phyloP scores from a whole-genome alignment of 352 stramenopile species.

The Phytophthora idaei region DNA sequence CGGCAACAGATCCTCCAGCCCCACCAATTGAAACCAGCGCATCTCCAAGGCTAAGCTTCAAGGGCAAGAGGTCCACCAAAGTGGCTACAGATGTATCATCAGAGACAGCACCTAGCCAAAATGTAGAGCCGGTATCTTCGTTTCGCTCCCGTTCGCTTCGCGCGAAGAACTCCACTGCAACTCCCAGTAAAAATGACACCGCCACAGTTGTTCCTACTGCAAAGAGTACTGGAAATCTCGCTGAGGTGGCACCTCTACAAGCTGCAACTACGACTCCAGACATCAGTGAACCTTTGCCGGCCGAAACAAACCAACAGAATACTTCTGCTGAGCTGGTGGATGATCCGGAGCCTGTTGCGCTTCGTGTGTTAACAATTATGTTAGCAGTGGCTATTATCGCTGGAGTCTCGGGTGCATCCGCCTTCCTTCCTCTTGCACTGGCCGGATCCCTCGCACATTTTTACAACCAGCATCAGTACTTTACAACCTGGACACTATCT shows the following conservation, averaged over 20 bases:
- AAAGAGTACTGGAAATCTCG: conserved; percentile 16
- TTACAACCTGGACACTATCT: conserved; percentile 39
- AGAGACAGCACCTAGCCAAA: conserved; percentile 4
- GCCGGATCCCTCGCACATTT: conserved; percentile 48
- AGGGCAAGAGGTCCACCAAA: conserved; percentile 25
- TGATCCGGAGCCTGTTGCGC: conserved; percentile 17
- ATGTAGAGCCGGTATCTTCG: conserved; percentile 13
- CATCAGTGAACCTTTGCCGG: neutral
- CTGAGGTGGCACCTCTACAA: conserved; percentile 2
- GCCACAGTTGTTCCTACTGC: conserved; percentile 2
- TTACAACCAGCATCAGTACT: conserved; percentile 34
- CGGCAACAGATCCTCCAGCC: conserved; percentile 10
- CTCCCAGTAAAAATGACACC: conserved; percentile 5
- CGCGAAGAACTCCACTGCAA: neutral
- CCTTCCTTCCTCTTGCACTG: conserved; percentile 66
- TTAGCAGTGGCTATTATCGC: conserved; percentile 42
- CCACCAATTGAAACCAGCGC: conserved; percentile 12
- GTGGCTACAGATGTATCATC: conserved; percentile 16
- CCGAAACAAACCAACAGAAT: conserved; percentile 8
- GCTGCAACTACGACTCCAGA: conserved; percentile 3
- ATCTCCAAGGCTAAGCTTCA: conserved; percentile 20
- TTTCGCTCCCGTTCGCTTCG: conserved; percentile 18
- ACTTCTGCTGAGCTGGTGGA: conserved; percentile 4
- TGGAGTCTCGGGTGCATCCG: conserved; percentile 40
- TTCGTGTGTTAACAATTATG: conserved; percentile 35